Evolutionary conservation across 2,329 filamentous ascomycete species (phyloP).

Genomic region (Pleoardoris graminearum): DNA sequence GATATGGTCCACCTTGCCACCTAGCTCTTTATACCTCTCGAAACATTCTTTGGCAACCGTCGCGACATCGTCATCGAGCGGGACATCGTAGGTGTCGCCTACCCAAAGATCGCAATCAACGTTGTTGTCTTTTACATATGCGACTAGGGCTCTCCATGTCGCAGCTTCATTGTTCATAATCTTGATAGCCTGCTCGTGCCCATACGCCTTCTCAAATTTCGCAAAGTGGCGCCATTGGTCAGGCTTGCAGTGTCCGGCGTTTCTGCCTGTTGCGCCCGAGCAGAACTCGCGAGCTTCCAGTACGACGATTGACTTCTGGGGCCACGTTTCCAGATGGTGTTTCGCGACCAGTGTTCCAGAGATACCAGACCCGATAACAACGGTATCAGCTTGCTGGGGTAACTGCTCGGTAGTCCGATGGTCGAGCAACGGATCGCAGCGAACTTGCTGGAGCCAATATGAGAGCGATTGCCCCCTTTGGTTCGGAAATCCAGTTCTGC

Average conservation of each 20-base stretch:
- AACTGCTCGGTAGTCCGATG: slow-evolving; percentile 36
- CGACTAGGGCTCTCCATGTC: slow-evolving; percentile 27
- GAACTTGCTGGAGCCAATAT: slow-evolving; percentile 36
- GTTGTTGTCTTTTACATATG: slow-evolving; percentile 24
- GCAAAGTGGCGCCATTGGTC: slow-evolving; percentile 32
- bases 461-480: slow-evolving; percentile 30
- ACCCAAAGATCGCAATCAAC: slow-evolving; percentile 36
- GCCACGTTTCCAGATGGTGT: slow-evolving; percentile 27
- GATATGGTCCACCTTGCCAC: slow-evolving; percentile 29
- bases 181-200: slow-evolving; percentile 30
- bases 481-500: slow-evolving; percentile 28
- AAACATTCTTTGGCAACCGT: slow-evolving; percentile 24
- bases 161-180: slow-evolving; percentile 32
- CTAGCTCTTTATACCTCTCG: slow-evolving; percentile 22
- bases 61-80: slow-evolving; percentile 28
- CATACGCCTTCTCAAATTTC: slow-evolving; percentile 32
- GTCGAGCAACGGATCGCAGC: slow-evolving; percentile 28
- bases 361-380: slow-evolving; percentile 43
- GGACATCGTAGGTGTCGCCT: slow-evolving; percentile 33
- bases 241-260: slow-evolving; percentile 34
- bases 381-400: slow-evolving; percentile 35
- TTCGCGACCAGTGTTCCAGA: slow-evolving; percentile 26
- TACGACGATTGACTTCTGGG: slow-evolving; percentile 21
- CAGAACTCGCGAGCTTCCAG: slow-evolving; percentile 37
- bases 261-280: slow-evolving; percentile 35